These are phyloP conservation scores for Canavalia ensiformis DNA, from an alignment of 306 rosid species.

Conservation along the genomic window DNA sequence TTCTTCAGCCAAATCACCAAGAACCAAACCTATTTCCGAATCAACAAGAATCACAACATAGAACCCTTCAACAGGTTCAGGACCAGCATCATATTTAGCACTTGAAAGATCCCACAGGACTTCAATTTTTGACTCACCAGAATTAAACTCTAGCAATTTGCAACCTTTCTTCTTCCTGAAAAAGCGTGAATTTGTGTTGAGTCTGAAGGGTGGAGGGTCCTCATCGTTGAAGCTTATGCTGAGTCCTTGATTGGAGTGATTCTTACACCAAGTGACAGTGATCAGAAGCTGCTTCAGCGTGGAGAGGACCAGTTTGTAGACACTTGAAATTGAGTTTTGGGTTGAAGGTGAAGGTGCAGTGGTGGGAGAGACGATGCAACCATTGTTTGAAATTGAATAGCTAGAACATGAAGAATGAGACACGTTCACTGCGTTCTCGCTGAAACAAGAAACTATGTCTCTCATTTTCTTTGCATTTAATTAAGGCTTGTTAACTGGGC, in stretches of 20 bases:
- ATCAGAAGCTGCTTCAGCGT: slow-evolving; percentile 57
- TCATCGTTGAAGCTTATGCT: slow-evolving; percentile 60
- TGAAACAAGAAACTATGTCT: slow-evolving; percentile 83
- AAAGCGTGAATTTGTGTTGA: slow-evolving; percentile 74
- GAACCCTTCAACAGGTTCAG: slow-evolving; percentile 81
- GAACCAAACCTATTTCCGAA: slow-evolving; percentile 71
- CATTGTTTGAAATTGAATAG: slow-evolving; percentile 64
- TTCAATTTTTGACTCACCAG: slow-evolving; percentile 56
- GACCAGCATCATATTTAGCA: slow-evolving; percentile 71
- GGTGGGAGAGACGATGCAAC: slow-evolving; percentile 59
- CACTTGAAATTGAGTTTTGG: slow-evolving; percentile 69
- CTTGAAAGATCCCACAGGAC: slow-evolving; percentile 82
- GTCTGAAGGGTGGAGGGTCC: slow-evolving; percentile 64
- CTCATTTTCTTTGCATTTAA: slow-evolving; percentile 63
- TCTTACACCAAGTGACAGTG: slow-evolving; percentile 74
- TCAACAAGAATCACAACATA: slow-evolving; percentile 66
- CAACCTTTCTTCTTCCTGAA: slow-evolving; percentile 81
- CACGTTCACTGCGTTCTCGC: slow-evolving; percentile 81
- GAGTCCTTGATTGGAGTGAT: slow-evolving; percentile 70
- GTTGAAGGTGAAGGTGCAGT: slow-evolving; percentile 68
- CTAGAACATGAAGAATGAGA: slow-evolving; percentile 82
- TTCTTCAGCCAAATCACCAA: slow-evolving; percentile 74
- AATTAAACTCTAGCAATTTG: slow-evolving; percentile 62
- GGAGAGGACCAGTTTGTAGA: slow-evolving; percentile 70
- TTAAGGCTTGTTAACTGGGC: background rate